Conservation (phyloP, 768 basidiomycete species). For the Suillus americanus region DNA sequence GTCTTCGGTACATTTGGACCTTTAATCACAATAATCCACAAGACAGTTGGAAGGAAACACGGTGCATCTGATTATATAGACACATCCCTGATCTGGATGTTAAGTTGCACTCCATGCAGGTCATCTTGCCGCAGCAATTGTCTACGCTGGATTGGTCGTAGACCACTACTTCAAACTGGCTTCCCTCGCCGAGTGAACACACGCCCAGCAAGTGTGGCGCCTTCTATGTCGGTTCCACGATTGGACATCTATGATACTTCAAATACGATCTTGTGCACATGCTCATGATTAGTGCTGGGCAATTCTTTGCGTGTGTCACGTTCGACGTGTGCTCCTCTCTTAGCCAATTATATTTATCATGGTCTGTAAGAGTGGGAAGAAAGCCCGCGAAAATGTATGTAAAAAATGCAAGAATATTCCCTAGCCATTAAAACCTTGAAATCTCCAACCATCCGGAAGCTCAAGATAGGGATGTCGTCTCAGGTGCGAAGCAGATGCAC, state of each 20-base stretch:
- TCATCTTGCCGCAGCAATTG: background rate
- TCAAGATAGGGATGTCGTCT: slow-evolving; percentile 76
- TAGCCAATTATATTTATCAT: background rate
- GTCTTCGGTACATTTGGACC: background rate
- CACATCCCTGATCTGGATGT: background rate
- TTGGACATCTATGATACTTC: background rate
- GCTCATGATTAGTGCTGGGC: no score
- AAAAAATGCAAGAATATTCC: background rate
- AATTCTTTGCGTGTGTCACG: background rate
- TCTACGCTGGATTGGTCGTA: background rate
- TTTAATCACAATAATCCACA: background rate
- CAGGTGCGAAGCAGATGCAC: slow-evolving; percentile 78
- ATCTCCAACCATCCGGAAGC: slow-evolving; percentile 72
- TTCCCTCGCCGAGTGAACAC: background rate
- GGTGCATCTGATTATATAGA: background rate
- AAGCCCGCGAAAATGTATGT: background rate
- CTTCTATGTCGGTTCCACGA: background rate
- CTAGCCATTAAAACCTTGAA: slow-evolving; percentile 47
- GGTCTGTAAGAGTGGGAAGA: background rate
- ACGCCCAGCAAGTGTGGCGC: background rate
- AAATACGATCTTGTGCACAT: background rate
- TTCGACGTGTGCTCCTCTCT: background rate
- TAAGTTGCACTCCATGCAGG: background rate
- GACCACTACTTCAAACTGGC: background rate
- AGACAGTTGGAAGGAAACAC: background rate